phyloP scores from a whole-genome alignment of 371 early-diverging fungal genomes.

The Vairimorpha necatrix region DNA sequence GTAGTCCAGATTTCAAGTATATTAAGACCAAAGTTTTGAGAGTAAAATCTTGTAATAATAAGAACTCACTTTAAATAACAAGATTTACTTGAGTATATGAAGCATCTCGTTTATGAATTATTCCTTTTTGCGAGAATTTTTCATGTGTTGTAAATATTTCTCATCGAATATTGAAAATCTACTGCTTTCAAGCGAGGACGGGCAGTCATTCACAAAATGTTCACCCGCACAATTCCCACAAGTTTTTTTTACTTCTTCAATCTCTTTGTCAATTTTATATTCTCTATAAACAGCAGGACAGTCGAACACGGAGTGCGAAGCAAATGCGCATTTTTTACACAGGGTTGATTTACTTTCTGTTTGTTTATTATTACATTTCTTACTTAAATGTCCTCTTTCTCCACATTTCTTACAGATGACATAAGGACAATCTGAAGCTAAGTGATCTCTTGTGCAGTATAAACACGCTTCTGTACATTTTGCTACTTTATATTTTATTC shows the following conservation, averaged over 20 bases:
- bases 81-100: too few relatives aligned
- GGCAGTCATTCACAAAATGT: slow-evolving; percentile 36
- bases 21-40: too few relatives aligned
- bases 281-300: slow-evolving; percentile 31
- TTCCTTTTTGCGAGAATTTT: not conserved
- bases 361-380: not conserved
- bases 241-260: slow-evolving; percentile 1
- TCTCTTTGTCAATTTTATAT: slow-evolving; percentile 16
- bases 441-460: slow-evolving; percentile 22
- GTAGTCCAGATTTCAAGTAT: too few relatives aligned
- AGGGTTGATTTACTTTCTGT: not conserved
- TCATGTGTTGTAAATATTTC: not conserved
- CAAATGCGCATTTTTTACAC: slow-evolving; percentile 2
- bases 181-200: too few relatives aligned
- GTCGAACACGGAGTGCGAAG: slow-evolving; percentile 4
- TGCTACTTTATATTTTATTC: not conserved
- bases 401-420: slow-evolving; percentile 17
- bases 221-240: slow-evolving; percentile 6
- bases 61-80: too few relatives aligned
- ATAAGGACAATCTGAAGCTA: slow-evolving; percentile 19
- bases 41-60: too few relatives aligned
- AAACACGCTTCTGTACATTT: not conserved
- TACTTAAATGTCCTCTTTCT: slow-evolving; percentile 3
- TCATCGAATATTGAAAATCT: slow-evolving; percentile 4
- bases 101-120: too few relatives aligned